Evolutionary conservation across 139 green algal genomes (phyloP).

Genomic region (Zygnema circumcarinatum): DNA sequence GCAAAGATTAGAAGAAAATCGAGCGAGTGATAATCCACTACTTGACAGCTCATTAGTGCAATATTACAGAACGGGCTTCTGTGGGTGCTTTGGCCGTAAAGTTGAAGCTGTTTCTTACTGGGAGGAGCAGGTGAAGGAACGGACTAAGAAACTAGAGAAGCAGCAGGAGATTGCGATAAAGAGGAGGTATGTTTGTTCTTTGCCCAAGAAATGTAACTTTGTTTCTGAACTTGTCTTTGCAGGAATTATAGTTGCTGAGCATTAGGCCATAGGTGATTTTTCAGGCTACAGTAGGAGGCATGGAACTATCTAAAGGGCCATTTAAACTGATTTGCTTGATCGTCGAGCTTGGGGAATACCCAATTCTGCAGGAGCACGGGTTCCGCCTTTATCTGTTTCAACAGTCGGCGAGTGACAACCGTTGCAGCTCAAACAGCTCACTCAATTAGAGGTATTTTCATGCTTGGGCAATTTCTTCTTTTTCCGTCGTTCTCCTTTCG

Average conservation of each 20-base stretch:
- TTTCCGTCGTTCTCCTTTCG: too few relatives aligned
- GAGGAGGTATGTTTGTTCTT: slow-evolving; percentile 4
- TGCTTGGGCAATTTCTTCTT: too few relatives aligned
- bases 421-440: slow-evolving; percentile 50
- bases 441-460: slow-evolving; percentile 12
- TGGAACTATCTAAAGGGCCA: too few relatives aligned
- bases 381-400: slow-evolving; percentile 53
- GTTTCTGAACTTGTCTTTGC: too few relatives aligned
- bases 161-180: slow-evolving; percentile 7
- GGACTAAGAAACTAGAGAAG: slow-evolving; percentile 28
- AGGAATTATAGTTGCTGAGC: too few relatives aligned
- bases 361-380: slow-evolving; percentile 22
- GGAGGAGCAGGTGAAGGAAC: slow-evolving; percentile 28
- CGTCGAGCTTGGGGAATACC: too few relatives aligned
- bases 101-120: slow-evolving; percentile 35
- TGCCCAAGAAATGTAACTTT: too few relatives aligned
- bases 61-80: slow-evolving; percentile 7
- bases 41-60: background rate
- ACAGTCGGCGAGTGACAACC: slow-evolving; percentile 29
- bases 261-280: too few relatives aligned
- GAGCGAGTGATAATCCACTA: background rate
- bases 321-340: too few relatives aligned
- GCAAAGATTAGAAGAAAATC: background rate
- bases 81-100: slow-evolving; percentile 13
- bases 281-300: too few relatives aligned